Evolutionary conservation across 176 grass and related monocot genomes (phyloP), one percentile per base, ranked within the genome.

Genomic region (Zoysia pacifica): DNA sequence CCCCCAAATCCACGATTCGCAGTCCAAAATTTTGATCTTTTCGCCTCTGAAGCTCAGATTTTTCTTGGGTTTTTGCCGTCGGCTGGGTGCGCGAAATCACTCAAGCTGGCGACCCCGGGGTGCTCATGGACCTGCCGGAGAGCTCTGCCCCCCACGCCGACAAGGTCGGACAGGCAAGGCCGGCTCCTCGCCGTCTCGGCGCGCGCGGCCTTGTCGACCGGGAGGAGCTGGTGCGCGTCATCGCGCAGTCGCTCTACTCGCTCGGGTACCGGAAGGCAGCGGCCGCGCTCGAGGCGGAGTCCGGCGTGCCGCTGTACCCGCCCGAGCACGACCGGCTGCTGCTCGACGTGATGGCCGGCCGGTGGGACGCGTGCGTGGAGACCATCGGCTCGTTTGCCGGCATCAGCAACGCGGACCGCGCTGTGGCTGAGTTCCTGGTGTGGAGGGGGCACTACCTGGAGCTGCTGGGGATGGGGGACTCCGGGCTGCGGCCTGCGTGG

Each of bases 381-480:
- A 88, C 78, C 8, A 86, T 99, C 53, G 77, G 86, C 40, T 87
- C 90, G 5, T 54, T 99, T 9, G 47, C 77, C 0, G 96, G 80
- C 35, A 70, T 93, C 45, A 80, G 72, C 48, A 76, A 82, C 11
- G 51, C 59, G 44, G 81, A 76, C 39, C 78, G 86, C 2, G 76
- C 77, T 16, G 56, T 76, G 20, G 96, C 88, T 0, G 89, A 89
- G 73, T 95, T 90, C 76, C 18, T 95, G 5, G 63, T 99, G 69
- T 93, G 96, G 96, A 89, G 78, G 67, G 90, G 86, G 41, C 88
- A 93, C 82, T 99, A 95, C 83, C 75, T 95, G 81, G 96, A 99
- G 86, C 88, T 99, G 13, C 68, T 95, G 49, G 88, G 96, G 52
- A 85, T 70, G 6, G 79, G 88, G 5, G 85, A 87, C 5, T 77